These are phyloP conservation scores for Paraleonurus japonicus DNA, from an alignment of 257 asterid species.

Conservation along the genomic window DNA sequence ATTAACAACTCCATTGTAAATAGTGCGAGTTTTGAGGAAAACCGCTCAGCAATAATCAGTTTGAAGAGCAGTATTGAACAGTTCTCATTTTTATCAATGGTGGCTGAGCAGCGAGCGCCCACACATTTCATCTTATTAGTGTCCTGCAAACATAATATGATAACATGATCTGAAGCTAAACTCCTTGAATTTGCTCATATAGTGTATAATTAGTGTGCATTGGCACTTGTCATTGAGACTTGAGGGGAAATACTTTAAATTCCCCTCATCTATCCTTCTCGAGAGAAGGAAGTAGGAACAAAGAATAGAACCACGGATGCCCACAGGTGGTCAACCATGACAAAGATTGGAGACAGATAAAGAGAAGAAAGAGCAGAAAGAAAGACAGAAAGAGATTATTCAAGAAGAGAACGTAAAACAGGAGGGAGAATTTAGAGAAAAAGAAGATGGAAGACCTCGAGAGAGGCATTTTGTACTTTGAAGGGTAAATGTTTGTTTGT, in stretches of 20 bases:
- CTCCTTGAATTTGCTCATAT: not conserved
- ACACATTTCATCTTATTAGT: not conserved
- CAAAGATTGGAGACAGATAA: not conserved
- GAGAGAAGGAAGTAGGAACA: not conserved
- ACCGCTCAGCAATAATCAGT: conserved; percentile 6
- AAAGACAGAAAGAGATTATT: not conserved
- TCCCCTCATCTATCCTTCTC: not conserved
- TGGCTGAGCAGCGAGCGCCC: not conserved
- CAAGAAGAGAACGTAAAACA: not conserved
- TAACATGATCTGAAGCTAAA: conserved; percentile 1
- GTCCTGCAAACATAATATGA: not conserved
- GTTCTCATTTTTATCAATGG: not conserved
- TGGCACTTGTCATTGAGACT: not conserved
- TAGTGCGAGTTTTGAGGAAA: conserved; percentile 1
- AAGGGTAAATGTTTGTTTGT: not conserved
- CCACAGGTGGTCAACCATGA: not conserved
- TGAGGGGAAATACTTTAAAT: not conserved
- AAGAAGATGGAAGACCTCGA: not conserved
- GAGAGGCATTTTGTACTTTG: not conserved
- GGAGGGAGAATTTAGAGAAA: not conserved
- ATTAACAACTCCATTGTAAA: not conserved
- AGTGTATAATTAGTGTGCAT: not conserved
- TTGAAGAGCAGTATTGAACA: conserved; percentile 3
- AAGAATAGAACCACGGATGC: not conserved
- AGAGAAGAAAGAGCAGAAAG: not conserved